phyloP scores from a whole-genome alignment of 2,329 filamentous ascomycete species.

The Colletotrichum zoysiae region DNA sequence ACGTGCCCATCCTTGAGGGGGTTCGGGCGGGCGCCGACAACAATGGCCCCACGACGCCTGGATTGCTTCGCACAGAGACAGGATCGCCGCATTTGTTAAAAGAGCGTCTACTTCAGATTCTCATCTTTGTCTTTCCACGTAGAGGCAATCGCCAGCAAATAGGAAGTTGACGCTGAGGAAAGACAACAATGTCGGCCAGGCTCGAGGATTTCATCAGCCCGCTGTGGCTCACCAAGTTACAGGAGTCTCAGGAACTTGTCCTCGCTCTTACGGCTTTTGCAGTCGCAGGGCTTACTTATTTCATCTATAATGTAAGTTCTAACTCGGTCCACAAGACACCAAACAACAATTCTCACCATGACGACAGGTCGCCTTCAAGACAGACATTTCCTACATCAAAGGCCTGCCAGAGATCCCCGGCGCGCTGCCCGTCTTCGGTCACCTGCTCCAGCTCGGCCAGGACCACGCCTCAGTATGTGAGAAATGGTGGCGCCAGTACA shows the following conservation, averaged over 20 bases:
- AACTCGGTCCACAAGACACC: not conserved
- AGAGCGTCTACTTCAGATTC: not conserved
- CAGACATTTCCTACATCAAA: conserved; percentile 72
- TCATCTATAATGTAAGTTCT: not conserved
- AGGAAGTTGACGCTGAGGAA: not conserved
- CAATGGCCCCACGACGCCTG: not conserved
- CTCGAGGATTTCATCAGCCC: not conserved
- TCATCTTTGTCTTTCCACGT: not conserved
- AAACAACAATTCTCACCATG: not conserved
- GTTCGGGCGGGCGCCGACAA: not conserved
- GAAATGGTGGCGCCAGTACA: conserved; percentile 71
- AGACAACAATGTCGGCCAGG: not conserved
- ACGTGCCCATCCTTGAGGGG: not conserved
- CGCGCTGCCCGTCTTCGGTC: conserved; percentile 70
- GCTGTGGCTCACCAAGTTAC: not conserved
- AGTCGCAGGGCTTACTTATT: not conserved
- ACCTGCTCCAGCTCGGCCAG: conserved; percentile 70
- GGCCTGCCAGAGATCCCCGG: conserved; percentile 72
- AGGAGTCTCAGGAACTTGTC: not conserved
- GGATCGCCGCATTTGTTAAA: not conserved
- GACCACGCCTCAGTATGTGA: conserved; percentile 67
- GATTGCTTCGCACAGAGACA: not conserved
- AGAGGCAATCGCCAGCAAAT: not conserved
- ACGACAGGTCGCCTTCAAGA: conserved; percentile 54
- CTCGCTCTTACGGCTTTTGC: not conserved